These are phyloP conservation scores for Colletotrichum sp. DNA, from an alignment of 2,329 filamentous ascomycete genomes.

Conservation along the genomic window DNA sequence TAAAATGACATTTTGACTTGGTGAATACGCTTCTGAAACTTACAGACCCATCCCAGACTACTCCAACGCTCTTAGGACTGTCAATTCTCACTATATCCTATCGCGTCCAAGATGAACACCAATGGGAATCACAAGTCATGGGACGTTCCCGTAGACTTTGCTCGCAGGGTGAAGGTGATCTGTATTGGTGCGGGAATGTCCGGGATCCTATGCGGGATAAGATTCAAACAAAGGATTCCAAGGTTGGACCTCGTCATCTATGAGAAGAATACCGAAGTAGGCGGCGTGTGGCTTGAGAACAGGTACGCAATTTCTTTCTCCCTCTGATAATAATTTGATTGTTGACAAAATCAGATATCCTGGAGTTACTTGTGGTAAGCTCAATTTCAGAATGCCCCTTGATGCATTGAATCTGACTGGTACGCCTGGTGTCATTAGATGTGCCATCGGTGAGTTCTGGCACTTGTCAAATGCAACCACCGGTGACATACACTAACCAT, in stretches of 20 bases:
- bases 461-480: neutral
- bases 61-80: neutral
- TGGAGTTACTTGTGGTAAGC: neutral
- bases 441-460: neutral
- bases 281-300: neutral
- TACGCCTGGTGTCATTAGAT: neutral
- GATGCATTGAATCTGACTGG: neutral
- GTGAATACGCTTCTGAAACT: neutral
- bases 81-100: neutral
- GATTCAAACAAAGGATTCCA: neutral
- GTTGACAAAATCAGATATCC: neutral
- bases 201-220: neutral
- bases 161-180: neutral
- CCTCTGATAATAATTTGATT: neutral
- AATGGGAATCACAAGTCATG: neutral
- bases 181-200: neutral
- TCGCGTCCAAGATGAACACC: neutral
- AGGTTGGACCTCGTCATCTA: neutral
- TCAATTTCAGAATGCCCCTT: rapidly evolving
- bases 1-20: neutral
- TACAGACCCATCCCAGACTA: too few species aligned
- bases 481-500: too few species aligned
- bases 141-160: neutral
- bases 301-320: neutral
- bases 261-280: neutral